These are phyloP conservation scores for Stagonosporopsis chrysanthemi DNA, from an alignment of 2,329 filamentous ascomycete genomes.

Conservation along the genomic window DNA sequence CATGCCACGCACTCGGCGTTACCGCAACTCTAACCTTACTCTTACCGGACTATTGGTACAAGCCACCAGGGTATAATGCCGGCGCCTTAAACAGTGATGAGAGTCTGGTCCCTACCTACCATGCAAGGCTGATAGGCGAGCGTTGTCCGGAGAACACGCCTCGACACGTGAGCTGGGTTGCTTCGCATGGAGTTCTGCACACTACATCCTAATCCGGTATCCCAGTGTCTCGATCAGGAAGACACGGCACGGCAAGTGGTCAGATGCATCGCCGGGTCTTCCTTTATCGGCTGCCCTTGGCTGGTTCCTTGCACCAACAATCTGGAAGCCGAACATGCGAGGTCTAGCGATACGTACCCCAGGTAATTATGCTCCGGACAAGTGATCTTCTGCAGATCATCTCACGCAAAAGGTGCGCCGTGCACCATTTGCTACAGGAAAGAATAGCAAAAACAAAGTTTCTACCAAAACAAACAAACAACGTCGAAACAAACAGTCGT, in stretches of 20 bases:
- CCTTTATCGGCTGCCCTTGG: neutral
- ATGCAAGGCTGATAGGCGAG: slow-evolving; percentile 12
- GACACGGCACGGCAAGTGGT: neutral
- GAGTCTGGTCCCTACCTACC: slow-evolving; percentile 8
- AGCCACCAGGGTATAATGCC: slow-evolving; percentile 4
- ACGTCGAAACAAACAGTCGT: slow-evolving; percentile 4
- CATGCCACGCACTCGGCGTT: slow-evolving; percentile 9
- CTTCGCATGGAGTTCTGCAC: neutral
- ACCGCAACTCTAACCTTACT: slow-evolving; percentile 5
- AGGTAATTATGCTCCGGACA: neutral
- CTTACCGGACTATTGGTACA: slow-evolving; percentile 16
- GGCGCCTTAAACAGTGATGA: slow-evolving; percentile 6
- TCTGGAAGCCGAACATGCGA: slow-evolving; percentile 4
- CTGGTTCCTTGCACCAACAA: neutral
- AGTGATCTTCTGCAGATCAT: neutral
- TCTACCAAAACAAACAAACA: slow-evolving; percentile 2
- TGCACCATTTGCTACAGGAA: slow-evolving; percentile 2
- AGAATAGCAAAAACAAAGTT: slow-evolving; percentile 10
- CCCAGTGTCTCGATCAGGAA: slow-evolving; percentile 1
- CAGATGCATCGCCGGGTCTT: neutral
- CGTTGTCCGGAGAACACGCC: neutral
- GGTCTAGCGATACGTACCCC: slow-evolving; percentile 2
- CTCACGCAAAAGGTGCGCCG: neutral
- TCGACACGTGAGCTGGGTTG: slow-evolving; percentile 7
- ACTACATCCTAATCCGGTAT: neutral